Evolutionary conservation across 2,329 filamentous ascomycete species (phyloP).

Genomic region (Ophiognomonia clavigignenti-juglandacearum): DNA sequence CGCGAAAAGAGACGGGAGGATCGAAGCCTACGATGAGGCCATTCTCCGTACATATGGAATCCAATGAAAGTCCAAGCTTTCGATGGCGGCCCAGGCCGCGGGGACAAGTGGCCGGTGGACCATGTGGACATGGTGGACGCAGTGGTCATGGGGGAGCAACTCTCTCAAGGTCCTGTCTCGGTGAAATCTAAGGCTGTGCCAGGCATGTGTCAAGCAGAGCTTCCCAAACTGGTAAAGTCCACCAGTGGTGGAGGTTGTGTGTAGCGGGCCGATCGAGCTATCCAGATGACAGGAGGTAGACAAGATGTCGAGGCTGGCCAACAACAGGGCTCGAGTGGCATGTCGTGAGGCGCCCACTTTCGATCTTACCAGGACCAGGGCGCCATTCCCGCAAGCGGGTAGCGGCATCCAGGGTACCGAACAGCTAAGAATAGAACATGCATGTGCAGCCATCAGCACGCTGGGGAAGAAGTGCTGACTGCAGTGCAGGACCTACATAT

Average conservation of each 20-base stretch:
- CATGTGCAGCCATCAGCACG: background rate
- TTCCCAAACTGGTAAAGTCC: background rate
- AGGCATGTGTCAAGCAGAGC: background rate
- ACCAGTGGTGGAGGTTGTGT: background rate
- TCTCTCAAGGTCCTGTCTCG: no score
- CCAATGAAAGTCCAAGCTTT: background rate
- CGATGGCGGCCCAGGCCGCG: no score
- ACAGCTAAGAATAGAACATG: slow-evolving; percentile 4
- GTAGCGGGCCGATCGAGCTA: background rate
- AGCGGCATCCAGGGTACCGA: background rate
- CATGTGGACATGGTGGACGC: background rate
- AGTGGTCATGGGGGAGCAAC: no score
- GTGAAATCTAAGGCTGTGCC: background rate
- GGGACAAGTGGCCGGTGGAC: background rate
- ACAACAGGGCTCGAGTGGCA: background rate
- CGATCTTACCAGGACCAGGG: background rate
- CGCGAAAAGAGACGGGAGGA: background rate
- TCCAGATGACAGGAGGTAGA: slow-evolving; percentile 6
- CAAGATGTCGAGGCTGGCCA: slow-evolving; percentile 2
- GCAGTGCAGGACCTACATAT: no score
- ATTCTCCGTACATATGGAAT: background rate
- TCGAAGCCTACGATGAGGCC: background rate
- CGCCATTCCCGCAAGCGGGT: background rate
- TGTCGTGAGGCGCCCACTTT: no score
- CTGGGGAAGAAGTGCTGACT: background rate